Conservation (phyloP, 164 flowering plant species). For the Akebia trifoliata region DNA sequence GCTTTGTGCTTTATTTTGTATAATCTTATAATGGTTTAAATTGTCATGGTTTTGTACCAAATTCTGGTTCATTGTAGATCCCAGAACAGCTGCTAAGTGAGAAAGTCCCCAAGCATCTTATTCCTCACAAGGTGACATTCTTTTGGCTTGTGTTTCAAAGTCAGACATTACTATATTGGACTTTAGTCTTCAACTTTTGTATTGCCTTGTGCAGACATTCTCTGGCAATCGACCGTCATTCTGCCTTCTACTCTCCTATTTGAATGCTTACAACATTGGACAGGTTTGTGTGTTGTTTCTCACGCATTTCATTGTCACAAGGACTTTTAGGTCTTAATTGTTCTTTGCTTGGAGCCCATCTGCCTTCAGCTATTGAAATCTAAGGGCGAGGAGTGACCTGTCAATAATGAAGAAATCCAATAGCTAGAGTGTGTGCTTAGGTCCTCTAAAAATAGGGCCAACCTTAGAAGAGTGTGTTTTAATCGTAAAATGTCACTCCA, state of each 20-base stretch:
- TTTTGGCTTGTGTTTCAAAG: constrained; percentile 6
- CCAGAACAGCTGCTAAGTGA: constrained; percentile 76
- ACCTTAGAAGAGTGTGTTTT: too few species aligned
- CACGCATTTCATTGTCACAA: too few species aligned
- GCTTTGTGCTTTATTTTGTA: background rate
- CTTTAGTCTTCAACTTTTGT: constrained; percentile 9
- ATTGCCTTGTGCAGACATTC: constrained; percentile 60
- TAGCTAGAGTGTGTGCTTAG: too few species aligned
- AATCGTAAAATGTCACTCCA: too few species aligned
- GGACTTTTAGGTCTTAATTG: too few species aligned
- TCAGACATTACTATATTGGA: constrained; percentile 1
- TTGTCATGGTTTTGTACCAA: constrained; percentile 6
- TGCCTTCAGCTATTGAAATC: too few species aligned
- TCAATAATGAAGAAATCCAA: too few species aligned
- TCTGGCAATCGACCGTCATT: constrained; percentile 92
- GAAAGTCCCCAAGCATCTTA: constrained; percentile 71
- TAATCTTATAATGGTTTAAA: background rate
- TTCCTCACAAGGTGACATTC: constrained; percentile 77
- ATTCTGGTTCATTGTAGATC: constrained; percentile 38
- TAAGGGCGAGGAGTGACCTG: too few species aligned
- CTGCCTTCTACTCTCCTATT: constrained; percentile 78
- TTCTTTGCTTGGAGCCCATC: too few species aligned
- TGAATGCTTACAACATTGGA: constrained; percentile 85
- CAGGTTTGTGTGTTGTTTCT: too few species aligned
- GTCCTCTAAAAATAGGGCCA: too few species aligned